phyloP scores from a whole-genome alignment of 2,329 filamentous ascomycete genomes.

The Chaetomium globosum region DNA sequence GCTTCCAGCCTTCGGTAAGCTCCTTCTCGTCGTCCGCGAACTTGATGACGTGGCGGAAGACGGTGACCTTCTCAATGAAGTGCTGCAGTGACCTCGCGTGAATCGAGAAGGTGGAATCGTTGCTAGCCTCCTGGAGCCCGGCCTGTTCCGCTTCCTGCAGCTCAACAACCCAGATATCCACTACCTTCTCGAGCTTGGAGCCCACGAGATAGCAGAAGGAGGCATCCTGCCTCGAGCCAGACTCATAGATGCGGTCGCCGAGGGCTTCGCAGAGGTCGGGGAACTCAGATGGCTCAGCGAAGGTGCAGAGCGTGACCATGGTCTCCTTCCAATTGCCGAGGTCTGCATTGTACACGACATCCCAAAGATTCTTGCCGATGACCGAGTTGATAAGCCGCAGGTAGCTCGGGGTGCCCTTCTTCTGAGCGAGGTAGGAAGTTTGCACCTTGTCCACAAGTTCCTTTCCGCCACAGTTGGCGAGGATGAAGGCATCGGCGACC shows the following conservation, averaged over 20 bases:
- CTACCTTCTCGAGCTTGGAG: slow-evolving; percentile 96
- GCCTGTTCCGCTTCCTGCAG: slow-evolving; percentile 81
- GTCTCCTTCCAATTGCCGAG: slow-evolving; percentile 94
- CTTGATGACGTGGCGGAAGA: slow-evolving; percentile 92
- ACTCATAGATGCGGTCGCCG: slow-evolving; percentile 84
- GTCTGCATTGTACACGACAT: slow-evolving; percentile 95
- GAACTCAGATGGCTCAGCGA: slow-evolving; percentile 87
- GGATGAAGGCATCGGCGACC: slow-evolving; percentile 95
- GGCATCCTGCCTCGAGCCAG: slow-evolving; percentile 79
- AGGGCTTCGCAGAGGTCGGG: slow-evolving; percentile 92
- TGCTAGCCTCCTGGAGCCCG: slow-evolving; percentile 67
- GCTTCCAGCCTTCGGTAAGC: slow-evolving; percentile 81
- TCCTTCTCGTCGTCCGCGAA: slow-evolving; percentile 78
- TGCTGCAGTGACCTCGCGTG: slow-evolving; percentile 86
- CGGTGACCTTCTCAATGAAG: slow-evolving; percentile 96
- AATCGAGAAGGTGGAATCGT: slow-evolving; percentile 85
- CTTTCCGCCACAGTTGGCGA: slow-evolving; percentile 94
- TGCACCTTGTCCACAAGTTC: slow-evolving; percentile 94
- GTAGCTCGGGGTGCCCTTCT: slow-evolving; percentile 84
- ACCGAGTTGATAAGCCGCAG: slow-evolving; percentile 87
- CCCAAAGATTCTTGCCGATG: slow-evolving; percentile 95
- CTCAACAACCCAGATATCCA: slow-evolving; percentile 89
- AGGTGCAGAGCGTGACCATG: slow-evolving; percentile 94
- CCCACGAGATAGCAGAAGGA: slow-evolving; percentile 96
- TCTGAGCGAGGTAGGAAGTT: slow-evolving; percentile 82